Evolutionary conservation across 2,329 filamentous ascomycete species (phyloP), one percentile per base, ranked within the genome.

Genomic region (Dactylellina haptotyla): DNA sequence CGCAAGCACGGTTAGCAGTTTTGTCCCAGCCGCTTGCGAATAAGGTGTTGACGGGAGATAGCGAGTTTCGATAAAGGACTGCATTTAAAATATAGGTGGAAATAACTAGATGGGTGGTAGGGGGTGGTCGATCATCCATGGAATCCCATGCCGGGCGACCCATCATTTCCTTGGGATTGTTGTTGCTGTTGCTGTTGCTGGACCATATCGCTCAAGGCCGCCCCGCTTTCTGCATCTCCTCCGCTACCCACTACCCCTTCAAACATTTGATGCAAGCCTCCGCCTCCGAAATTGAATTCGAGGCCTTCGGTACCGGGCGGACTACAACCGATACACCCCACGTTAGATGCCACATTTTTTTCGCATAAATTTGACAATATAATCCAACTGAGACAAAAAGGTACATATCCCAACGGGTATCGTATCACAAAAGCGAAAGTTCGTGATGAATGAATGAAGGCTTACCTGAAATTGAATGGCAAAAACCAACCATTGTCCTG

Each of bases 381-480:
- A 23, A 20, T 18, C 20, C 12, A 25, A 61, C 39, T 20, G 18
- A 57, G 28, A 37, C 50, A 57, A 30, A 39, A 18, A 18, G 32
- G 23, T 2, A 25, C n/a, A 20, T 39, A 58, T 67, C n/a, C n/a
- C n/a, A n/a, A n/a, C 12, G 48, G 48, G 32, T 26, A 45, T 30
- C 10, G 37, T 9, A 23, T 26, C 16, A 28, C 23, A 39, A 37
- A 8, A 46, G 18, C 18, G 12, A 46, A 46, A 14, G 6, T 20
- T 9, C 20, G 16, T 32, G 20, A 32, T 4, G 26, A 34, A 10
- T 25, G 37, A 14, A 16, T 41, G n/a, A 54, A 32, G 30, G 5
- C 61, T 54, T 62, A 73, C 69, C 69, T 73, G 48, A 73, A 73
- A 43, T 73, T 73, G 61, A 73, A 73, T 26, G 69, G 69, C 20